phyloP scores from a whole-genome alignment of 2,329 filamentous ascomycete genomes.

The Pseudogymnoascus sp. region DNA sequence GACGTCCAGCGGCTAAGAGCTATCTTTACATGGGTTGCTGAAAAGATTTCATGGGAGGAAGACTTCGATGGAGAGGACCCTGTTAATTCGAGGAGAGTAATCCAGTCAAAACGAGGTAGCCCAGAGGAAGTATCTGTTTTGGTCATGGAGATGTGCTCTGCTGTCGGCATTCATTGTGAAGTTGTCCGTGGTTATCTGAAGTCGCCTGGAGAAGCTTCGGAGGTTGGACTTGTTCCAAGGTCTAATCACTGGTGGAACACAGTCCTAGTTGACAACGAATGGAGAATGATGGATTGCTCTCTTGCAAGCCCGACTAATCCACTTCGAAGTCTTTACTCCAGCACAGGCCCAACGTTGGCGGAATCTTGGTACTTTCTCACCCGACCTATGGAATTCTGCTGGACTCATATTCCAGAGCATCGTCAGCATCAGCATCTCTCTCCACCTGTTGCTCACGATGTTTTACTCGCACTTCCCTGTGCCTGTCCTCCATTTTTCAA shows the following conservation, averaged over 20 bases:
- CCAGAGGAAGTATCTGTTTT: constrained; percentile 84
- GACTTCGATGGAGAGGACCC: constrained; percentile 69
- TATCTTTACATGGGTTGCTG: constrained; percentile 96
- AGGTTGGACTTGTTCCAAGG: constrained; percentile 73
- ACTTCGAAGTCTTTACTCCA: constrained; percentile 69
- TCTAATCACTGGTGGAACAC: constrained; percentile 98
- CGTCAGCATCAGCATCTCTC: constrained; percentile 89
- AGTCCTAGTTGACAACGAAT: constrained; percentile 85
- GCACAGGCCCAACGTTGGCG: constrained; percentile 58
- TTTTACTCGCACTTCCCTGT: constrained; percentile 78
- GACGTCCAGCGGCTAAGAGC: constrained; percentile 88
- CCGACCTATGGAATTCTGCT: constrained; percentile 82
- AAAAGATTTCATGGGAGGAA: constrained; percentile 92
- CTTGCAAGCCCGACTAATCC: constrained; percentile 88
- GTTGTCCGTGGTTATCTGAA: constrained; percentile 88
- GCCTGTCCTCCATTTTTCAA: constrained; percentile 85
- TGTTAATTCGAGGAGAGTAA: constrained; percentile 72
- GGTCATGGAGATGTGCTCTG: constrained; percentile 87
- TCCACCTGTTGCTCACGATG: constrained; percentile 76
- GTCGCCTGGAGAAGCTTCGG: constrained; percentile 72
- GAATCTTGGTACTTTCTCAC: constrained; percentile 94
- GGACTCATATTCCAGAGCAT: constrained; percentile 86
- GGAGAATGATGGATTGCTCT: constrained; percentile 93
- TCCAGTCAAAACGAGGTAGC: constrained; percentile 76
- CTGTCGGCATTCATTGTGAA: constrained; percentile 82